Base-by-base conservation (phyloP, 768 basidiomycete species). In the Pleurotus tuoliensis region DNA sequence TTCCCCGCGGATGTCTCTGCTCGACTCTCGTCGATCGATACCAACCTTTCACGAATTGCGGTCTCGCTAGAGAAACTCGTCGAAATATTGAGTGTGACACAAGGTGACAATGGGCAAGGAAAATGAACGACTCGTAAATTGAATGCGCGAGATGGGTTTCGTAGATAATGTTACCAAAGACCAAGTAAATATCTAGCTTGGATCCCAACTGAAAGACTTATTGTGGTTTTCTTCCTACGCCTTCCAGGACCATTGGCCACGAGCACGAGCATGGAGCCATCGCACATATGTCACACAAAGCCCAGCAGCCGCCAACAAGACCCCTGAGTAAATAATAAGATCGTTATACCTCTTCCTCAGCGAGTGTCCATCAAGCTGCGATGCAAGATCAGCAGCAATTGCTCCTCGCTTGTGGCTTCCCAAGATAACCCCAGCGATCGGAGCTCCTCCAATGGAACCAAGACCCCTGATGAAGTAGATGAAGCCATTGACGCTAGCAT, bases 231-330 rank as follows among this genome's bases (percentile, higher is more conserved):
- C 20, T 18, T 13, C 45, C 58, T 59, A 78, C 5, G 75, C 76
- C 56, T 67, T 75, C 76, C 75, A 77, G 8, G 44, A 58, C 75
- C 74, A 76, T 20, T 52, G 58, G 1, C 74, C 73, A 57, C 74
- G 74, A 50, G 73, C 68, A 43, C 67, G 64, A 15, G 76, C 73
- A 61, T 79, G 76, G 30, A 74, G 56, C 72, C 72, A 76, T 12
- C 76, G 63, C 49, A 77, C 76, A 59, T 75, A 74, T 24, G 67
- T 66, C 3, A 76, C 71, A 52, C 75, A 77, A 4, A 73, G 18
- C 1, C 69, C 70, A 1, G 76, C 71, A 4, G 66, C 68, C 11
- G 75, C 25, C 4, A 79, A 61, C 18, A 77, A 54, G 12, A 63
- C 60, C 7, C 72, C 75, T 51, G 72, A 73, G 52, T 72, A 77